Evolutionary conservation across 1,284 basidiomycete genomes (phyloP), one percentile per base, ranked within the genome.

Genomic region (Pholiota adiposa): DNA sequence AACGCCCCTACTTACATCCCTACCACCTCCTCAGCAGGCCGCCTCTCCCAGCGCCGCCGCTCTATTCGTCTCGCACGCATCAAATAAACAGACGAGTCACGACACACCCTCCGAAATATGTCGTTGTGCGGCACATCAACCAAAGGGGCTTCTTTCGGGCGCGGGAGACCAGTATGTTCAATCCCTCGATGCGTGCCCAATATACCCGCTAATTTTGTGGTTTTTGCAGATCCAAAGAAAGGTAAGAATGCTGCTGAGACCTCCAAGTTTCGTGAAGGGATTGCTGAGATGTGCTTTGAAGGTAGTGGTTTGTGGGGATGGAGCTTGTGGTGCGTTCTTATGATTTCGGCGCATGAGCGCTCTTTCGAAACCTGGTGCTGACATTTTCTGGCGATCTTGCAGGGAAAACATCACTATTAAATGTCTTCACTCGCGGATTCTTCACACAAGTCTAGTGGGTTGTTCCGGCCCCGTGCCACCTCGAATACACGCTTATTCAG

Each of bases 401-500:
- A 89, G 85, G 85, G 67, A 89, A 94, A 82, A 94, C 92, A 1
- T 93, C 92, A 29, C 77, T 93, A 36, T 78, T 92, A 64, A 93
- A 93, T 70, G 92, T 94, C 56, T 94, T 93, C 74, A 93, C 92
- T 33, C 79, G 90, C 61, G 92, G 92, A 31, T 93, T 91, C 82
- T 94, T 94, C 72, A 93, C 92, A 33, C 90, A 93, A 83, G 85
- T 93, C 69, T 93, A 93, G 91, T 93, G 74, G 70, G 89, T 79
- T 48, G 31, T 31, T n/a, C 25, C 12, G 12, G 46, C 54, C 19
- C 14, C 11, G 43, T 54, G 16, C 27, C 36, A 16, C 44, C 29
- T 49, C 40, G 9, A 53, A 25, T 51, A n/a, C 12, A 43, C 31
- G 27, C 40, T 34, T 16, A 25, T 38, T 18, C 12, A 51, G n/a